Evolutionary conservation across 2,329 filamentous ascomycete genomes (phyloP), one percentile per base, ranked within the genome.

Genomic region (Botrytis galanthina): DNA sequence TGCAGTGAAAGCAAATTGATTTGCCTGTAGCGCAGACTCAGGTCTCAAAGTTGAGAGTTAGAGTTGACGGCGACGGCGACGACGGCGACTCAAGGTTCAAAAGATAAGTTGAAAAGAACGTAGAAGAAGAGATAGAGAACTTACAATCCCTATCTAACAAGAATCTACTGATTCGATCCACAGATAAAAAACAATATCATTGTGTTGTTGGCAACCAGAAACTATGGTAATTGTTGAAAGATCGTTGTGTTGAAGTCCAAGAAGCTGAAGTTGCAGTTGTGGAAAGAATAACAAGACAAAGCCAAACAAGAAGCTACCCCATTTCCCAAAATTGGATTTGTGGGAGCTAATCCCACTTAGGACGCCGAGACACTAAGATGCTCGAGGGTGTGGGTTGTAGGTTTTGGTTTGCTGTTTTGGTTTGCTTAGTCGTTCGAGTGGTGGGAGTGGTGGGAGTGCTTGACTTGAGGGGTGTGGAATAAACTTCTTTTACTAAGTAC

Each of bases 361-460:
- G 44, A 26, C 29, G 63, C 63, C 44, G 42, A 66, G 63, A 66
- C 62, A 62, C n/a, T 37, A 32, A 48, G 20, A 22, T 18, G 37
- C 35, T 48, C 44, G 29, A 51, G 63, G 42, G 18, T 57, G n/a
- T 57, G n/a, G 51, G 18, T 29, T 57, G 29, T 66, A 32, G 42
- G 26, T 7, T 48, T 32, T 26, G 12, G 1, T 66, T 22, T 48
- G 57, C 12, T 35, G 9, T 32, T 59, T 10, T 59, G 16, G 20
- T 37, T 51, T 66, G 63, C 63, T 66, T 51, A 66, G 63, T 66
- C 63, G 44, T 29, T 42, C n/a, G 16, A 57, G 51, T 57, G 51
- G n/a, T 57, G 26, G 12, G 37, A 12, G 37, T 51, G 48, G 48
- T n/a, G 51, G 6, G n/a, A 57, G n/a, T 29, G 6, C 7, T 20